These are phyloP conservation scores for Colletotrichum costaricense DNA, from an alignment of 2,329 filamentous ascomycete genomes.

Conservation along the genomic window DNA sequence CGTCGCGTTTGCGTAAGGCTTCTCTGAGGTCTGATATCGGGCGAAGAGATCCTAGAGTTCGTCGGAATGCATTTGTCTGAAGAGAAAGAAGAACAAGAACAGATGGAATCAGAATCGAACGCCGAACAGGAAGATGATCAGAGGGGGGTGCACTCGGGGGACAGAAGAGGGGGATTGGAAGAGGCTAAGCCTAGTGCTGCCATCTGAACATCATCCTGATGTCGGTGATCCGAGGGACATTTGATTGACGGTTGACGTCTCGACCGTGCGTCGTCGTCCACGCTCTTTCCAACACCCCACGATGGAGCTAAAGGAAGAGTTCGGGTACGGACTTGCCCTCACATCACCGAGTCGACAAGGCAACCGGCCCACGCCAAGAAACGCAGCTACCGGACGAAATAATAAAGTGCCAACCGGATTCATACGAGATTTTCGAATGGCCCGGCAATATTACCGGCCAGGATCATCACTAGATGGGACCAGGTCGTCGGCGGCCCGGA, in stretches of 20 bases:
- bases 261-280: conserved; percentile 20
- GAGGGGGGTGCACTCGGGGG: not conserved
- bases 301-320: not conserved
- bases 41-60: not conserved
- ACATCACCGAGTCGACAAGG: conserved; percentile 26
- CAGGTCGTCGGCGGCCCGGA: not conserved
- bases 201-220: conserved; percentile 26
- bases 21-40: not conserved
- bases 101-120: not conserved
- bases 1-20: conserved; percentile 17
- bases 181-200: conserved; percentile 16
- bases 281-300: conserved; percentile 4
- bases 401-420: not conserved
- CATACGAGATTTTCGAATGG: not conserved
- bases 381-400: conserved; percentile 21
- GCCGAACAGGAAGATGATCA: not conserved
- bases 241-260: conserved; percentile 25
- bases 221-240: conserved; percentile 27
- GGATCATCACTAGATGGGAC: not conserved
- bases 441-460: not conserved
- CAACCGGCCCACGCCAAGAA: conserved; percentile 19
- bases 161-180: not conserved
- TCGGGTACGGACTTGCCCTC: conserved; percentile 32
- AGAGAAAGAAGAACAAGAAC: not conserved
- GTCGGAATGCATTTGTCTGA: not conserved